phyloP scores from a whole-genome alignment of 2,329 filamentous ascomycete genomes.

The Nemania abortiva region DNA sequence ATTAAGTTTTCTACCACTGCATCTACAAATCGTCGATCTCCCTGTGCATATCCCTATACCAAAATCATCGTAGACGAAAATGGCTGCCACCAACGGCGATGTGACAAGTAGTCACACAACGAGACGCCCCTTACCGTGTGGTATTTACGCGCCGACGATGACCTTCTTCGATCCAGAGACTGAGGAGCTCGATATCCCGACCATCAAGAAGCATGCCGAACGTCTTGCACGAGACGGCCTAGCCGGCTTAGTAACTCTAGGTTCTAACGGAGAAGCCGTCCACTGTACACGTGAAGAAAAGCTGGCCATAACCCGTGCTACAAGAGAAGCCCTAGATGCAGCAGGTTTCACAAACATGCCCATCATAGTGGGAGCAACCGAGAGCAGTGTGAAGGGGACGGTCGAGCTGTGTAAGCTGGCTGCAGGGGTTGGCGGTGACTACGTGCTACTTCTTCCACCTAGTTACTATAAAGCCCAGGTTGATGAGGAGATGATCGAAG shows the following conservation, averaged over 20 bases:
- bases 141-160: constrained; percentile 90
- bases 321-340: constrained; percentile 83
- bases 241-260: constrained; percentile 86
- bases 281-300: constrained; percentile 86
- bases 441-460: constrained; percentile 82
- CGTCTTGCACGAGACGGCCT: constrained; percentile 82
- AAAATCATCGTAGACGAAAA: constrained; percentile 41
- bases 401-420: constrained; percentile 78
- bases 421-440: constrained; percentile 78
- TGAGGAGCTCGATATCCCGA: constrained; percentile 84
- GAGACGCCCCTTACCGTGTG: constrained; percentile 75
- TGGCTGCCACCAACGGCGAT: constrained; percentile 49
- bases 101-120: constrained; percentile 53
- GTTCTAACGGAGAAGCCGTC: constrained; percentile 90
- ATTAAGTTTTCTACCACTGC: not conserved
- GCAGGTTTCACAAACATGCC: constrained; percentile 82
- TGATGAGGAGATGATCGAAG: constrained; percentile 78
- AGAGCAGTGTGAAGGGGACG: constrained; percentile 85
- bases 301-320: constrained; percentile 78
- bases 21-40: not conserved
- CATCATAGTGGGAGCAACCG: constrained; percentile 84
- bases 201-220: constrained; percentile 83
- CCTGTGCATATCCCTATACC: constrained; percentile 2
- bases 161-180: constrained; percentile 89
- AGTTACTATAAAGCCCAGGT: constrained; percentile 85